Evolutionary conservation across 2,329 filamentous ascomycete genomes (phyloP), one percentile per base, ranked within the genome.

Genomic region (Phialophora chinensis): DNA sequence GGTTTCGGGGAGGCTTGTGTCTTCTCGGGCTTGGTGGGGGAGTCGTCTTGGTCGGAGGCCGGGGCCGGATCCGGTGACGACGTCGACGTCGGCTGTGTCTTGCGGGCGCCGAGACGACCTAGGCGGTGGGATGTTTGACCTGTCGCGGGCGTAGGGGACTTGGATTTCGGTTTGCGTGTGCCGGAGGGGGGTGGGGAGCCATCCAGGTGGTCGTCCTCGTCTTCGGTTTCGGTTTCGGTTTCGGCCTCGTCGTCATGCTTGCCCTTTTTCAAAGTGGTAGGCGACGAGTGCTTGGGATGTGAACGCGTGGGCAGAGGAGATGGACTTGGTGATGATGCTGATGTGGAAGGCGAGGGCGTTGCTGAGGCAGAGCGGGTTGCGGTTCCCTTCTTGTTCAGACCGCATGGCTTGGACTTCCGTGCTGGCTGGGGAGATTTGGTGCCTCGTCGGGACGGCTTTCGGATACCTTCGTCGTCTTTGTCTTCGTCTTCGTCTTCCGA

Each of bases 361-460:
- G n/a, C 17, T 54, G 67, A 63, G 55, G 65, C 29, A n/a, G 62
- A 62, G 66, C 69, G n/a, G 57, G 56, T 56, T 70, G 66, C 52
- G 69, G 62, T 67, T 57, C 54, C 60, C 53, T 60, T 70, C 50
- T 63, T 63, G 38, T 27, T 35, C 23, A 65, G 20, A 1, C n/a
- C 50, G 42, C 62, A 59, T 8, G 62, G 31, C 57, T 57, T 65
- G n/a, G n/a, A 23, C 42, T 65, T 63, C 12, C 25, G 29, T 4
- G 31, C 29, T 12, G 59, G n/a, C 25, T 35, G 33, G 27, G 33
- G 17, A 38, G 23, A 29, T 52, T 60, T 60, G 12, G 14, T 58
- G 10, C 17, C 31, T 44, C 50, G 52, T 4, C 25, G 52, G 14
- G 47, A 17, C 3, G 42, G 58, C 8, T n/a, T 7, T 38, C 50